Evolutionary conservation across 768 basidiomycete species (phyloP).

Genomic region (Tulasnella calospora): DNA sequence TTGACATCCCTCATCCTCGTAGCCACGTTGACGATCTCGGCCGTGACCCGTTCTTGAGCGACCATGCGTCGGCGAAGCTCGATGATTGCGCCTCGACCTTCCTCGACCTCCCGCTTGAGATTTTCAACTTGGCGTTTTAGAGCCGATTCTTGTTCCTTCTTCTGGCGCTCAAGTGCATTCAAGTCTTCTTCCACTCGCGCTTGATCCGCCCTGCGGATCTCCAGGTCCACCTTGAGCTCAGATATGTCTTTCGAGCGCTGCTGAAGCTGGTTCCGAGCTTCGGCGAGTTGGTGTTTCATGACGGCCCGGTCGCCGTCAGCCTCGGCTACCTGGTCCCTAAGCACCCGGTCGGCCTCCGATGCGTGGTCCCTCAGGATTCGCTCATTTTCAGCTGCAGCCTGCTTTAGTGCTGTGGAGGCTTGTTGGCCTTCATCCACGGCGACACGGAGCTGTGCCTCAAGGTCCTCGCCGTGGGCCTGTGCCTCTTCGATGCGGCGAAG

Average conservation of each 20-base stretch:
- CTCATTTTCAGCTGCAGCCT: constrained; percentile 74
- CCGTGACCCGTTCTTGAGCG: constrained; percentile 33
- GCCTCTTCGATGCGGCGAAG: constrained; percentile 70
- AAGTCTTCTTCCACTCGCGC: constrained; percentile 68
- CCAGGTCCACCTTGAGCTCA: constrained; percentile 55
- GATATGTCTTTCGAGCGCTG: constrained; percentile 58
- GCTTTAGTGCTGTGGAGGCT: constrained; percentile 59
- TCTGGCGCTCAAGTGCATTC: constrained; percentile 39
- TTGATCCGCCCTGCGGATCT: constrained; percentile 63
- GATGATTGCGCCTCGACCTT: constrained; percentile 67
- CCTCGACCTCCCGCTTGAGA: constrained; percentile 55
- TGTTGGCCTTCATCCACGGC: constrained; percentile 69
- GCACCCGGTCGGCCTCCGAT: constrained; percentile 54
- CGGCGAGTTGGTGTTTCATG: constrained; percentile 79
- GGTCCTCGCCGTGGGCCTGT: constrained; percentile 55
- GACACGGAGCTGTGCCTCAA: constrained; percentile 68
- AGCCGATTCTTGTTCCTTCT: neutral
- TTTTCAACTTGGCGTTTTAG: neutral
- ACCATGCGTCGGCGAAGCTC: constrained; percentile 48
- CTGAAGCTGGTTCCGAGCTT: constrained; percentile 60
- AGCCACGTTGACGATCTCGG: constrained; percentile 21
- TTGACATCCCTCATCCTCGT: constrained; percentile 54
- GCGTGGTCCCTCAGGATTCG: constrained; percentile 66
- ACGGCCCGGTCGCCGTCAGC: constrained; percentile 92
- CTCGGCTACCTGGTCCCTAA: constrained; percentile 87